phyloP scores from a whole-genome alignment of 2,329 filamentous ascomycete genomes.

The Monosporascus ibericus region DNA sequence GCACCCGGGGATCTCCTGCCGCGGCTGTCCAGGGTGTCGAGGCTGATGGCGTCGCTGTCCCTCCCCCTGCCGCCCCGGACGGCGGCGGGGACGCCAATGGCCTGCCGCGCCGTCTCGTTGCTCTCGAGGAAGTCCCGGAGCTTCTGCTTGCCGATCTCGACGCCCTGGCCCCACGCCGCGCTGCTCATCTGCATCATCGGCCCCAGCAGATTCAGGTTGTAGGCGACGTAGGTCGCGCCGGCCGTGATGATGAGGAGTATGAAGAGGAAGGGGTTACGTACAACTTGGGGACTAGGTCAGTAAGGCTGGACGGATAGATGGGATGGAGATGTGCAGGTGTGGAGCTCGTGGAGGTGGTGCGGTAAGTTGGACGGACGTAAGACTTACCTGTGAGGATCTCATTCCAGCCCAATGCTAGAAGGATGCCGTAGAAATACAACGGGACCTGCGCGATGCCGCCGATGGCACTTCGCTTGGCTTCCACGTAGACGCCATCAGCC shows the following conservation, averaged over 20 bases:
- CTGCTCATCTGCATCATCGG: slow-evolving; percentile 95
- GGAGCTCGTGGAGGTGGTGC: neutral
- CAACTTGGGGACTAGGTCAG: slow-evolving; percentile 48
- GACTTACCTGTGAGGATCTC: slow-evolving; percentile 85
- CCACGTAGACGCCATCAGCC: slow-evolving; percentile 94
- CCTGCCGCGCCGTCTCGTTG: slow-evolving; percentile 78
- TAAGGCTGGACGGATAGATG: neutral
- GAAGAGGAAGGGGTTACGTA: slow-evolving; percentile 91
- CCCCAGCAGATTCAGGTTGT: slow-evolving; percentile 89
- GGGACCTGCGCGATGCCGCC: slow-evolving; percentile 92
- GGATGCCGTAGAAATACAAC: slow-evolving; percentile 85
- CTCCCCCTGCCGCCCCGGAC: slow-evolving; percentile 5
- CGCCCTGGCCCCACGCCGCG: slow-evolving; percentile 76
- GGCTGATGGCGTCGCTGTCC: slow-evolving; percentile 43
- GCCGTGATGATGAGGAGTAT: slow-evolving; percentile 74
- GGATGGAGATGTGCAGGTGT: no score
- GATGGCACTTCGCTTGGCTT: slow-evolving; percentile 94
- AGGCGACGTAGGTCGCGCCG: slow-evolving; percentile 79
- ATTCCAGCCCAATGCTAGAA: slow-evolving; percentile 96
- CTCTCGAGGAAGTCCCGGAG: slow-evolving; percentile 84
- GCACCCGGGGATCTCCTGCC: slow-evolving; percentile 44
- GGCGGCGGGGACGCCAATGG: slow-evolving; percentile 64
- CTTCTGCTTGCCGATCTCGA: slow-evolving; percentile 88
- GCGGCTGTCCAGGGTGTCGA: slow-evolving; percentile 55
- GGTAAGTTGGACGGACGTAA: neutral